A percentile compares a stretch with the other conserved stretches of the same genome.
phyloP scores from a whole-genome alignment of 2,329 filamentous ascomycete genomes.

The Diaporthe humulicola region DNA sequence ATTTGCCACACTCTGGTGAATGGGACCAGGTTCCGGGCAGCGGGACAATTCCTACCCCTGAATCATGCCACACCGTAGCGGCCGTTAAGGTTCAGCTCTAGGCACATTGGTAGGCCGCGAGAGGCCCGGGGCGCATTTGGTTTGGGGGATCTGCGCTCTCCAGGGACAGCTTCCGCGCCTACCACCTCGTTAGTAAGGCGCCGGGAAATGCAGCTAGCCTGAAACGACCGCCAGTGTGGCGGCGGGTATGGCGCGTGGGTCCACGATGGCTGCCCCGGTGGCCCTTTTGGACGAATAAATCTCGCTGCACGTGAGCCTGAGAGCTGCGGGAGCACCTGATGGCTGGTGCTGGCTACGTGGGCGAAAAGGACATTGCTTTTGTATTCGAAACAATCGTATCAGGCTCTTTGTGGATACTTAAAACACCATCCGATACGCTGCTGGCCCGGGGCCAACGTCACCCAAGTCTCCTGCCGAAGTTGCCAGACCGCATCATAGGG shows the following conservation, averaged over 20 bases:
- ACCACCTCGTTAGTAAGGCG: constrained; percentile 3
- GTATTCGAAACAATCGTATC: constrained; percentile 18
- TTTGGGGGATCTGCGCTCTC: background rate
- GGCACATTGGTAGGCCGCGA: constrained; percentile 8
- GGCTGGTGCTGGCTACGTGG: constrained; percentile 13
- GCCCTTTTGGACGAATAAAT: background rate
- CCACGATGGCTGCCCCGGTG: constrained; percentile 4
- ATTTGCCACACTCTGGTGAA: background rate
- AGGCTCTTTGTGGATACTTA: constrained; percentile 23
- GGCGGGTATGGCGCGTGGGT: constrained; percentile 23
- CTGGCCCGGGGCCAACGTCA: background rate
- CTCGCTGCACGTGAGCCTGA: constrained; percentile 2
- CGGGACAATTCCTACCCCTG: constrained; percentile 12
- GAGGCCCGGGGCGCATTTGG: background rate
- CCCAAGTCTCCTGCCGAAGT: background rate
- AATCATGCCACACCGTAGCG: constrained; percentile 9
- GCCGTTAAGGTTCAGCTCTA: background rate
- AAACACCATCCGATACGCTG: constrained; percentile 27
- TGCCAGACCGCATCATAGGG: constrained; percentile 17
- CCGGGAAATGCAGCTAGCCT: constrained; percentile 18
- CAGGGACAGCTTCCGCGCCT: constrained; percentile 19
- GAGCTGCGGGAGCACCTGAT: constrained; percentile 5
- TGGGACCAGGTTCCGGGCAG: background rate
- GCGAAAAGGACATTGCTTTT: constrained; percentile 16
- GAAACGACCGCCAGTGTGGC: constrained; percentile 16